Evolutionary conservation across 768 basidiomycete species (phyloP).

Genomic region (Hygrocybe punicea): DNA sequence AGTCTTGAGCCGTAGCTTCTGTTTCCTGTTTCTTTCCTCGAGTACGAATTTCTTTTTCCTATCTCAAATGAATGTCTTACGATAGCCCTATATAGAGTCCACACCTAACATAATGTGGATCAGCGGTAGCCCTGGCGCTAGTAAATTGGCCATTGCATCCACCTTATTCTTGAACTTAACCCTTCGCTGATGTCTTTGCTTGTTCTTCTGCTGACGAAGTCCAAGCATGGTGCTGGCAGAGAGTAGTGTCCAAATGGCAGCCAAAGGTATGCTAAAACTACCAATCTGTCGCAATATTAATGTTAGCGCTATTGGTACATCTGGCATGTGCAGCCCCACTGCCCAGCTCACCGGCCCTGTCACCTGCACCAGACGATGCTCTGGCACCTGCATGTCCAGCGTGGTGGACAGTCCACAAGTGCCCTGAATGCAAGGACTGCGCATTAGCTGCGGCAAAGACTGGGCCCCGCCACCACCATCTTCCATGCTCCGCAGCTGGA

Average conservation of each 20-base stretch:
- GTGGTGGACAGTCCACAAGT: conserved; percentile 72
- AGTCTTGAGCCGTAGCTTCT: too few relatives aligned
- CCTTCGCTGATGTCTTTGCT: too few relatives aligned
- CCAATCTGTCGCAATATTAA: background rate
- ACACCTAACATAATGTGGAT: background rate
- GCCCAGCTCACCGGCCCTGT: conserved; percentile 43
- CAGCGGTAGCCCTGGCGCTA: background rate
- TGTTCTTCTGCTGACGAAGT: conserved; percentile 37
- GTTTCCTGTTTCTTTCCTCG: too few relatives aligned
- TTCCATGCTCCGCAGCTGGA: conserved; percentile 43
- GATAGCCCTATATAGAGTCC: background rate
- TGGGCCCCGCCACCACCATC: conserved; percentile 41
- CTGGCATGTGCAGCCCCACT: conserved; percentile 27
- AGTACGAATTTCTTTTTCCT: too few relatives aligned
- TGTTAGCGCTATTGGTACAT: background rate
- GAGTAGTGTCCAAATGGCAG: conserved; percentile 73
- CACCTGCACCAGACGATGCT: conserved; percentile 43
- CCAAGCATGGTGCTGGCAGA: conserved; percentile 77
- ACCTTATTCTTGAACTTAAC: background rate
- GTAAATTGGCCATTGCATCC: background rate
- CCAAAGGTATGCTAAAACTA: conserved; percentile 45
- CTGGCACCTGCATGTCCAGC: conserved; percentile 56
- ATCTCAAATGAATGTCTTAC: too few relatives aligned
- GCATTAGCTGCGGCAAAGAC: conserved; percentile 35
- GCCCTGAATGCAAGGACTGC: conserved; percentile 52